Evolutionary conservation across 345 rosid genomes (phyloP), one percentile per base, ranked within the genome.

Genomic region (Syzygium aqueum): DNA sequence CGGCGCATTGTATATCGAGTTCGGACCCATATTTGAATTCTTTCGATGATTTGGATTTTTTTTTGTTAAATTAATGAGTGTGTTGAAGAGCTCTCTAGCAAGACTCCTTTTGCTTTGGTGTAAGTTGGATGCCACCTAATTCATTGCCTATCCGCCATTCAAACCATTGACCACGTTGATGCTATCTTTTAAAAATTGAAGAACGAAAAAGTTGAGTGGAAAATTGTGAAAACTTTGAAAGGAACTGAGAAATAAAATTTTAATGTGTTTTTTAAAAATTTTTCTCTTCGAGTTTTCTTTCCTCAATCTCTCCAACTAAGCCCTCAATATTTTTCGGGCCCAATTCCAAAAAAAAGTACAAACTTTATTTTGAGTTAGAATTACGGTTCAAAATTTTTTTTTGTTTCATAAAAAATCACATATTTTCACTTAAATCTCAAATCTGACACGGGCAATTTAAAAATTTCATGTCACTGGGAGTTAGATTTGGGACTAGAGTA

Each of bases 381-480:
- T 43, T 43, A 1, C 5, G 7, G 1, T 1, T 43, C 1, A 43
- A 43, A 5, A 0, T 43, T 43, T 43, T 43, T 43, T 4, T 43
- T n/a, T n/a, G n/a, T n/a, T 43, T n/a, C n/a, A n/a, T 43, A 5
- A 43, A 43, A 43, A 43, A 43, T 43, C 7, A 43, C 7, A 43
- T 43, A 43, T 1, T 43, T 43, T 43, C 1, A 6, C 46, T 43
- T 43, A 43, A 43, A 43, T 43, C 7, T 43, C 46, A 43, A 43
- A 43, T 43, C 1, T 6, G 46, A 1, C 7, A 43, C 7, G 7
- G 46, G 1, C 1, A 43, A 43, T 43, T 43, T 43, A 7, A 43
- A 43, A 43, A 43, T 43, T 43, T 43, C 46, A 43, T 43, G 6
- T 43, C 46, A 6, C 46, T 1, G 7, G 1, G 1, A 4, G 46